Evolutionary conservation across 2,329 filamentous ascomycete genomes (phyloP).

Genomic region (Beauveria brongniartii): DNA sequence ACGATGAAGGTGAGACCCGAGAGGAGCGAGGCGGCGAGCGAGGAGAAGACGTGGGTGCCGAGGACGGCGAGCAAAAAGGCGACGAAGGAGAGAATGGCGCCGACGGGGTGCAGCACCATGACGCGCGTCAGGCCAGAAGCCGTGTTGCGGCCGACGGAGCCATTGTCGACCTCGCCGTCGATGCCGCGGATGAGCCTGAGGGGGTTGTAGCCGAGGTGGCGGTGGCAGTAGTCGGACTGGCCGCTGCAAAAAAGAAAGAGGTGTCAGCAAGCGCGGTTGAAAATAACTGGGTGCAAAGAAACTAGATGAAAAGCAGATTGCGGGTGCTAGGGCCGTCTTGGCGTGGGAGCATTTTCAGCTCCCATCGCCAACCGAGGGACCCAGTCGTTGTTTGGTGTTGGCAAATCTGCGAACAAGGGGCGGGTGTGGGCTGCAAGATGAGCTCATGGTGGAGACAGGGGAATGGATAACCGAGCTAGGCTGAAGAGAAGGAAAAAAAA

Average conservation of each 20-base stretch:
- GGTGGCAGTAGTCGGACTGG: conserved; percentile 39
- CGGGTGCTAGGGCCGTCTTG: not conserved
- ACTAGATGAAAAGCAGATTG: not conserved
- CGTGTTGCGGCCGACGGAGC: conserved; percentile 33
- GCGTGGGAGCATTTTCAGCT: not conserved
- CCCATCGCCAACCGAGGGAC: not conserved
- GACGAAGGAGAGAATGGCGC: conserved; percentile 47
- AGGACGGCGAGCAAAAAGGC: conserved; percentile 42
- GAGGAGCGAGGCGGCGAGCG: conserved; percentile 42
- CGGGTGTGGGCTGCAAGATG: not conserved
- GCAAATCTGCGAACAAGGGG: not conserved
- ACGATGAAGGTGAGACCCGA: conserved; percentile 41
- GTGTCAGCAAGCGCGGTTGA: not conserved
- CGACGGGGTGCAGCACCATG: conserved; percentile 56
- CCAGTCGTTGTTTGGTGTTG: not conserved
- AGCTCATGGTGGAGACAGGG: conserved; percentile 3
- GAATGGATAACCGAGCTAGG: not conserved
- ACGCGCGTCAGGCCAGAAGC: conserved; percentile 44
- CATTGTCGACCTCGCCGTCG: conserved; percentile 31
- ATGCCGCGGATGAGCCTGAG: conserved; percentile 33
- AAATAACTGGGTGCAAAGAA: not conserved
- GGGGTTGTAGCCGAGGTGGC: conserved; percentile 47
- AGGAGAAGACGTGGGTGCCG: conserved; percentile 36
- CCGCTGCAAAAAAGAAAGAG: conserved; percentile 16
- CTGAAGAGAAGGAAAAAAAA: not conserved